phyloP scores from a whole-genome alignment of 345 rosid genomes.

The Clarkia xantiana region DNA sequence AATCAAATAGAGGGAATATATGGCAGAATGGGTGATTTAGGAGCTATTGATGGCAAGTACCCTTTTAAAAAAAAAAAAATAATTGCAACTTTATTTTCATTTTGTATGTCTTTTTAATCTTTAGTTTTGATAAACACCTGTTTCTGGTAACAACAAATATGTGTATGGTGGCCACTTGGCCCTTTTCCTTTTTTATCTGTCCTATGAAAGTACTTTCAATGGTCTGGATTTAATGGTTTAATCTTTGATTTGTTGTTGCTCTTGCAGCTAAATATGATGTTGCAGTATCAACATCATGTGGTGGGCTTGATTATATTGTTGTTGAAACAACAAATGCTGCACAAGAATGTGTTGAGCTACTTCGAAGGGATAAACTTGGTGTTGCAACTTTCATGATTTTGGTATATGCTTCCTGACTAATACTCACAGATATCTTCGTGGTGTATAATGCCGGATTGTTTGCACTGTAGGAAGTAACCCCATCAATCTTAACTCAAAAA shows the following conservation, averaged over 20 bases:
- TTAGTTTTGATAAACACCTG: not conserved
- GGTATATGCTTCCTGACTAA: conserved; percentile 29
- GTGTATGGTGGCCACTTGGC: too few relatives aligned
- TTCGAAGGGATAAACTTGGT: conserved; percentile 78
- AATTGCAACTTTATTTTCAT: not conserved
- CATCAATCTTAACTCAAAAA: too few relatives aligned
- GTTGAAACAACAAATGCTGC: conserved; percentile 92
- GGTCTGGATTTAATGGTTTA: not conserved
- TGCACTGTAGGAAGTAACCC: too few relatives aligned
- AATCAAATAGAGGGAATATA: conserved; percentile 76
- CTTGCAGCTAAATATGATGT: conserved; percentile 88
- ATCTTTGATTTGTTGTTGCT: conserved; percentile 6
- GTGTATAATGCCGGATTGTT: too few relatives aligned
- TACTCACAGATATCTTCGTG: not conserved
- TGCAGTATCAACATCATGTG: conserved; percentile 91
- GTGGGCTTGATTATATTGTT: conserved; percentile 85
- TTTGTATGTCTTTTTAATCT: not conserved
- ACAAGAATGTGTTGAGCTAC: conserved; percentile 86
- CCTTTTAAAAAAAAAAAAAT: not conserved
- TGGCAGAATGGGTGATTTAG: conserved; percentile 97
- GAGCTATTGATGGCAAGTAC: conserved; percentile 82
- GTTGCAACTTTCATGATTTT: conserved; percentile 93
- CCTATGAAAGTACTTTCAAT: not conserved
- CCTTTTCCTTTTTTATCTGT: not conserved
- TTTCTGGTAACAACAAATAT: too few relatives aligned